Conservation (phyloP, 257 asterid genomes). For the Schizonepeta tenuifolia region DNA sequence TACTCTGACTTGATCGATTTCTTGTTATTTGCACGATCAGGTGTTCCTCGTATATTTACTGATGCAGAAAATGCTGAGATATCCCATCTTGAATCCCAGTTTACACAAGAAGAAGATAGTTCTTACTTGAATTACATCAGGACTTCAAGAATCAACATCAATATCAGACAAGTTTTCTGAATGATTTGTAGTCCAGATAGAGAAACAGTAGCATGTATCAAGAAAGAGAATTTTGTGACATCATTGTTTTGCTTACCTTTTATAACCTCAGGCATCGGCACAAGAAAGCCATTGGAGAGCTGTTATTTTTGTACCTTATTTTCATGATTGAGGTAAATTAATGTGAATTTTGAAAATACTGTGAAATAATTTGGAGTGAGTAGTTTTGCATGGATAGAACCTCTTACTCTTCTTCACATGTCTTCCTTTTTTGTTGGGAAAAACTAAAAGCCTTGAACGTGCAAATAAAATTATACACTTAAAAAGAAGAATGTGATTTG, state of each 20-base stretch:
- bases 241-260: neutral
- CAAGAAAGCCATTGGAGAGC: neutral
- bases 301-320: neutral
- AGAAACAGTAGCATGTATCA: neutral
- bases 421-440: no score
- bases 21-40: constrained; percentile 41
- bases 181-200: neutral
- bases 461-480: no score
- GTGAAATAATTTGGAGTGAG: no score
- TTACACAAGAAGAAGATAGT: constrained; percentile 49
- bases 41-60: constrained; percentile 88
- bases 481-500: no score
- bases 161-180: constrained; percentile 84
- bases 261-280: neutral
- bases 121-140: constrained; percentile 64
- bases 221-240: constrained; percentile 22
- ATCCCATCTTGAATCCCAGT: constrained; percentile 58
- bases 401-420: no score
- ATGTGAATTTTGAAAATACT: neutral
- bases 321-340: neutral
- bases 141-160: constrained; percentile 91
- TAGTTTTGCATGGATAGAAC: neutral
- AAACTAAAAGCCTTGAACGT: no score
- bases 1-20: neutral
- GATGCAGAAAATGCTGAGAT: constrained; percentile 74